A percentile compares a stretch with the other conserved stretches of the same genome.
Evolutionary conservation across 2,329 filamentous ascomycete species (phyloP).

Genomic region (Arthrobotrys conoides): DNA sequence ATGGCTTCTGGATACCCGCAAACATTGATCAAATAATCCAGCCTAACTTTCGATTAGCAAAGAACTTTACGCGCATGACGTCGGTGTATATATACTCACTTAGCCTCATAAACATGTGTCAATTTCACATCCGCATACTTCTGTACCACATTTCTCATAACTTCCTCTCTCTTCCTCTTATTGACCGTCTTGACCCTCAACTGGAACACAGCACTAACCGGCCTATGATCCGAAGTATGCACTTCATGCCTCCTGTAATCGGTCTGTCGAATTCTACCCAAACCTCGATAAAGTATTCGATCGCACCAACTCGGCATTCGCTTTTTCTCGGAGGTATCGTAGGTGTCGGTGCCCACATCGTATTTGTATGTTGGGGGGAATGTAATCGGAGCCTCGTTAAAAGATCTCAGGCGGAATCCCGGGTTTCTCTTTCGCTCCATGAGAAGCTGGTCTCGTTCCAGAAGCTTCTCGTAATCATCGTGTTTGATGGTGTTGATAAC

Average conservation of each 20-base stretch:
- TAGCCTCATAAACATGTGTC: constrained; percentile 79
- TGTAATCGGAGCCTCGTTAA: constrained; percentile 89
- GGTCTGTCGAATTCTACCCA: constrained; percentile 85
- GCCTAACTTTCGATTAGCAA: constrained; percentile 67
- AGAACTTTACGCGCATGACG: constrained; percentile 1
- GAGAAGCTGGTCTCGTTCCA: constrained; percentile 93
- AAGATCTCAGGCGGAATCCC: constrained; percentile 87
- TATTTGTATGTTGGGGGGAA: constrained; percentile 99
- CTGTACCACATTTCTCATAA: constrained; percentile 81
- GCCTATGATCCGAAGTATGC: constrained; percentile 89
- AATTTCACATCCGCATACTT: constrained; percentile 81
- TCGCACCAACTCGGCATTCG: constrained; percentile 97
- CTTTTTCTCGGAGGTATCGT: constrained; percentile 95
- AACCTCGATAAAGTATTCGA: constrained; percentile 85
- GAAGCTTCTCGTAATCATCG: constrained; percentile 84
- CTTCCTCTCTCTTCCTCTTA: constrained; percentile 74
- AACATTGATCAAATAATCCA: constrained; percentile 76
- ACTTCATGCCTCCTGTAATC: constrained; percentile 93
- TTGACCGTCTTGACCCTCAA: constrained; percentile 87
- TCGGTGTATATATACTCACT: constrained; percentile 73
- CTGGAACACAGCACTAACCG: constrained; percentile 87
- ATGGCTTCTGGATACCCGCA: constrained; percentile 73
- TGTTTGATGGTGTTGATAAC: constrained; percentile 87
- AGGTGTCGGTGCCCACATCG: constrained; percentile 92
- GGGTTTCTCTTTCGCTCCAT: constrained; percentile 91